These are phyloP conservation scores for Apodospora peruviana DNA, from an alignment of 495 filamentous ascomycete genomes.

Conservation along the genomic window DNA sequence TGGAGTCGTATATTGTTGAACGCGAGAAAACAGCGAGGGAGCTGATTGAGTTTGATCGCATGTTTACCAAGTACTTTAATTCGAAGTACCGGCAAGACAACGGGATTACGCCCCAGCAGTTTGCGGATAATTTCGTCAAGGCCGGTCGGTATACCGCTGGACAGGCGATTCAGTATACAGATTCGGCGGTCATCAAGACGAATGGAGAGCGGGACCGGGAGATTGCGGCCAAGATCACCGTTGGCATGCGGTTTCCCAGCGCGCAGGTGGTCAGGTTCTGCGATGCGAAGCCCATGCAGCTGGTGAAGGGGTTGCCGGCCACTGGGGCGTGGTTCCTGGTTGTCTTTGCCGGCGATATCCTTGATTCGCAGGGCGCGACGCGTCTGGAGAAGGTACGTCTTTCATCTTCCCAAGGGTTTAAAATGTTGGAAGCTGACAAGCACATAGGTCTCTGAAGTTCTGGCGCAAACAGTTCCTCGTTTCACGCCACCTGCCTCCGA, in stretches of 20 bases:
- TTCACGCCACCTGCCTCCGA: slow-evolving; percentile 44
- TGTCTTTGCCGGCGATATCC: slow-evolving; percentile 53
- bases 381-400: slow-evolving; percentile 41
- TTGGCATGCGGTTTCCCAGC: slow-evolving; percentile 57
- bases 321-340: slow-evolving; percentile 57
- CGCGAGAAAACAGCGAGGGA: slow-evolving; percentile 62
- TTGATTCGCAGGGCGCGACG: slow-evolving; percentile 16
- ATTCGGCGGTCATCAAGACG: slow-evolving; percentile 40
- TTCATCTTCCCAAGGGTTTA: neutral
- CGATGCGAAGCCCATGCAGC: slow-evolving; percentile 52
- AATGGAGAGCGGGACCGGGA: slow-evolving; percentile 13
- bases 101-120: slow-evolving; percentile 33
- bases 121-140: slow-evolving; percentile 56
- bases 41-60: slow-evolving; percentile 68
- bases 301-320: slow-evolving; percentile 45
- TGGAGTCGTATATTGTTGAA: slow-evolving; percentile 67
- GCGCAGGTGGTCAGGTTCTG: slow-evolving; percentile 50
- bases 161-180: slow-evolving; percentile 51
- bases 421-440: neutral
- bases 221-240: slow-evolving; percentile 37
- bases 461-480: slow-evolving; percentile 30
- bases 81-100: slow-evolving; percentile 28
- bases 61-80: slow-evolving; percentile 59
- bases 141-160: slow-evolving; percentile 62
- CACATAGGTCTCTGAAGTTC: slow-evolving; percentile 20